A percentile compares a stretch with the other conserved stretches of the same genome.
Evolutionary conservation across 176 grass and related monocot species (phyloP).

Genomic region (Cenchrus americanus): DNA sequence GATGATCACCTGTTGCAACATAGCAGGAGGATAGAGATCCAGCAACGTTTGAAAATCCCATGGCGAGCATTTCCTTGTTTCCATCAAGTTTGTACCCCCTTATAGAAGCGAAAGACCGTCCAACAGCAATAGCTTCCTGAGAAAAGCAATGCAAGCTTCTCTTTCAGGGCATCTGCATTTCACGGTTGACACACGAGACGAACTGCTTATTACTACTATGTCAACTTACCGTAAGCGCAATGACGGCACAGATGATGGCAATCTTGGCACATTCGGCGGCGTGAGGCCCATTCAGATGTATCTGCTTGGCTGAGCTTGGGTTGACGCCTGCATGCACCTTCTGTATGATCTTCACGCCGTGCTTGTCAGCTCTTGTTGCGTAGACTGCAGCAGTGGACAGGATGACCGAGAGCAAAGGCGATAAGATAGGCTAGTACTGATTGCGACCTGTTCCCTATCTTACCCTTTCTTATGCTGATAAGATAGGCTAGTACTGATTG

Average conservation of each 20-base stretch:
- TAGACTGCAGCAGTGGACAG: conserved; percentile 78
- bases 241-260: conserved; percentile 76
- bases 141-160: conserved; percentile 19
- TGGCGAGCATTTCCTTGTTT: conserved; percentile 97
- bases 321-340: conserved; percentile 70
- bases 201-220: neutral
- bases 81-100: conserved; percentile 90
- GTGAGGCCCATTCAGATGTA: conserved; percentile 63
- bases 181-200: neutral
- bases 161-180: conserved; percentile 26
- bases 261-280: conserved; percentile 74
- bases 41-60: conserved; percentile 86
- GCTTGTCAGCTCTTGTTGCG: conserved; percentile 72
- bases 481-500: no score
- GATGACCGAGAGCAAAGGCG: conserved; percentile 76
- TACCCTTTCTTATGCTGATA: no score
- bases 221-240: conserved; percentile 73
- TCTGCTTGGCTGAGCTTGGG: conserved; percentile 75
- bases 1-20: conserved; percentile 79
- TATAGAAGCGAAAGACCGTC: conserved; percentile 80
- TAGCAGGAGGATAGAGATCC: conserved; percentile 97
- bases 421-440: no score
- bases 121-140: conserved; percentile 97
- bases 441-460: no score
- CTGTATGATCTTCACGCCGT: conserved; percentile 96